Evolutionary conservation across 768 basidiomycete genomes (phyloP), one percentile per base, ranked within the genome.

Genomic region (Lactarius evosmus): DNA sequence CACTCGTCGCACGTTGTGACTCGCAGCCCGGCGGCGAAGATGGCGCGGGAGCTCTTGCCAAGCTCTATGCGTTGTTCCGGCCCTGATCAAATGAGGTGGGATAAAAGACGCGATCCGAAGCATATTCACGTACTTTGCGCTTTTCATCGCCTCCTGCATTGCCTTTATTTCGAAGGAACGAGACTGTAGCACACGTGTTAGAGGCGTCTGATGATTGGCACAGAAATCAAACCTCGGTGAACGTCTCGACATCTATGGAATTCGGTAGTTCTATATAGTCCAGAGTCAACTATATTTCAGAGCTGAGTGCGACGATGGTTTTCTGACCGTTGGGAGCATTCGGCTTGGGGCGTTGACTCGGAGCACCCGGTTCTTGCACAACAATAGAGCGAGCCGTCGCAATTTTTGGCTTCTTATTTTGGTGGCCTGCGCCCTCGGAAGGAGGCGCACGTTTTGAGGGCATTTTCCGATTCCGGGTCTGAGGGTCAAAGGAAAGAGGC

Each of bases 31-130:
- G 51, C 96, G 82, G 32, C 97, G 84, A 27, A 99, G 81, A 75
- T 95, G 92, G 19, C 96, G 84, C 12, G 96, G 96, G 7, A 98
- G 82, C 11, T 89, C 86, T 75, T 99, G 96, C 86, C 95, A 99
- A 5, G 86, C 91, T 63, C 95, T 81, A 61, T 90, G 86, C 0
- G 89, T 91, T 17, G 88, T 83, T 68, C 81, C 82, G 8, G 80
- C 79, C 60, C 92, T 95, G 65, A 5, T 60, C 17, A 56, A 32
- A 4, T 2, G 17, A 1, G 22, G 52, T 16, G 44, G 70, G 32
- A 29, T 51, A 44, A 14, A 56, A 11, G 30, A 4, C 44, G 4
- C 22, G n/a, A 34, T 38, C 12, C 17, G 36, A 3, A 58, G 16
- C 32, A 46, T 1, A 33, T 41, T 22, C n/a, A 41, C 29, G 40